These are phyloP conservation scores for Fragosphaeria purpurea DNA, from an alignment of 2,329 filamentous ascomycete genomes.

Conservation along the genomic window DNA sequence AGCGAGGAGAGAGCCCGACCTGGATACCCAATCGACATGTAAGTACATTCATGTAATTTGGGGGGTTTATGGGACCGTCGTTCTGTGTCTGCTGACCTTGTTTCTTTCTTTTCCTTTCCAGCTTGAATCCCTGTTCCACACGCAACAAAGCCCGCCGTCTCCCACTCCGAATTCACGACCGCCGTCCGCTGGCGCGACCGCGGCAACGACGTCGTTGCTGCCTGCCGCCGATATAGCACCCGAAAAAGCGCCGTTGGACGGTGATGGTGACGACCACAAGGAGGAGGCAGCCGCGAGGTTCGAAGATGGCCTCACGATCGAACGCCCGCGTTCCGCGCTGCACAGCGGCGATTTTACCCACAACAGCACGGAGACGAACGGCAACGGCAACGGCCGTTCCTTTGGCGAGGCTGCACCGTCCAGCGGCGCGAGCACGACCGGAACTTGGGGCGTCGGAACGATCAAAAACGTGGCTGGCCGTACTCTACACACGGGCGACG, in stretches of 20 bases:
- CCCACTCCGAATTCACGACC: conserved; percentile 26
- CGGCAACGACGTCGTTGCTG: conserved; percentile 24
- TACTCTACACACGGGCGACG: conserved; percentile 9
- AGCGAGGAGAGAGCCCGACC: conserved; percentile 64
- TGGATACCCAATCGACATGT: conserved; percentile 61
- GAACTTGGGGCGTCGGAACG: conserved; percentile 3
- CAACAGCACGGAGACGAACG: not conserved
- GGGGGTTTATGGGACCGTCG: too few species aligned
- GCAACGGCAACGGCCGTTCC: too few species aligned
- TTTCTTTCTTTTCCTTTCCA: too few species aligned
- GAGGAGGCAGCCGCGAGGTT: conserved; percentile 31
- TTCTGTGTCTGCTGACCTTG: not conserved
- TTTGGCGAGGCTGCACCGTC: not conserved
- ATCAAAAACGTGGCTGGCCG: conserved; percentile 7
- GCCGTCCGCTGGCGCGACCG: conserved; percentile 25
- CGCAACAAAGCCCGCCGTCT: conserved; percentile 21
- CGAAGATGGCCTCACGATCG: conserved; percentile 54
- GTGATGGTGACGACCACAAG: conserved; percentile 21
- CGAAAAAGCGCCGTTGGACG: conserved; percentile 26
- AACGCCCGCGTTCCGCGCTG: conserved; percentile 69
- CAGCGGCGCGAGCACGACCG: not conserved
- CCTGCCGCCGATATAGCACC: conserved; percentile 39
- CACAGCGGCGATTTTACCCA: conserved; percentile 59
- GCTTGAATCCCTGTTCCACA: conserved; percentile 32
- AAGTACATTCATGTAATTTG: too few species aligned